Evolutionary conservation across 2,329 filamentous ascomycete species (phyloP), one percentile per base, ranked within the genome.

Genomic region (Chaetomiaceae sp.): DNA sequence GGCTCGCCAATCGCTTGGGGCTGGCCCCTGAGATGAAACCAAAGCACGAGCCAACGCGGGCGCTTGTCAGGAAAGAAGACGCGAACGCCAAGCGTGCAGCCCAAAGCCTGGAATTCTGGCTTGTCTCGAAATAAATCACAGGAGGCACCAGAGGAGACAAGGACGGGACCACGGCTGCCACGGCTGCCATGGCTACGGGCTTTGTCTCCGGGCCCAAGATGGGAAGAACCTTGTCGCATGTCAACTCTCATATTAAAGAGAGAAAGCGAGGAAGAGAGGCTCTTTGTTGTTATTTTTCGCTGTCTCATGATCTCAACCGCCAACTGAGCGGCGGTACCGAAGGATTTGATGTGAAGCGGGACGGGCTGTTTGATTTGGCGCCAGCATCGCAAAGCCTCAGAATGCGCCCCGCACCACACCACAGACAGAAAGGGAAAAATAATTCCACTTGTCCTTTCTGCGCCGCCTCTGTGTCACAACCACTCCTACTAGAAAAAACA

Each of bases 21-120:
- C 16, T 33, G 21, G 37, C 53, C 53, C 53, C 47, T 53, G 54
- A 58, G 43, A 56, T 60, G 60, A 62, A 62, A 62, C 59, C 44
- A 41, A n/a, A 56, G 58, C 59, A 55, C 57, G 51, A 51, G 45
- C 58, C 59, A 60, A 44, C 25, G 27, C 30, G 38, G 54, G 58
- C 58, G 58, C 58, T 57, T 58, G 51, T 57, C 44, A 43, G 56
- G 41, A 27, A 27, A 27, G 25, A 6, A 27, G 25, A 6, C n/a
- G 25, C 6, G 25, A 27, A 27, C 12, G 25, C 30, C 25, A 27
- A 10, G 25, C 25, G 10, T 27, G 6, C n/a, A n/a, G 25, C 25
- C 25, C 25, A 27, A 10, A 5, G 16, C 9, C 34, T 20, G 34
- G 12, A 17, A n/a, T 35, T 44, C 30, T 41, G 12, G 25, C 25